phyloP scores from a whole-genome alignment of 305 asterid species.

The Caryopteris hybrid region DNA sequence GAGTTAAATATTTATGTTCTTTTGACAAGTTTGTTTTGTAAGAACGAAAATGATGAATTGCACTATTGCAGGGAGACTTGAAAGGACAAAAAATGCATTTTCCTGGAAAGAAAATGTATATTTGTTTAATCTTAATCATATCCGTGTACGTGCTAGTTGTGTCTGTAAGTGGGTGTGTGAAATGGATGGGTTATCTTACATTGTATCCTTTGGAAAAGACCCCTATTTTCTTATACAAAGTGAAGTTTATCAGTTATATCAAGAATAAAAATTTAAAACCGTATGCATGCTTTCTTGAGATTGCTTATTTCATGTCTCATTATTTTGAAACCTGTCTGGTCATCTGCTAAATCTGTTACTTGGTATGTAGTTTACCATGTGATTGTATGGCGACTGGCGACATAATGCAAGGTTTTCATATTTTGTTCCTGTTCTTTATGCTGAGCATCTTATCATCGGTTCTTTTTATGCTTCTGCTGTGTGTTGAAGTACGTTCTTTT shows the following conservation, averaged over 20 bases:
- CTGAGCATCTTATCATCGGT: neutral
- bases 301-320: neutral
- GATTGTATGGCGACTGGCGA: neutral
- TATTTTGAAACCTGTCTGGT: neutral
- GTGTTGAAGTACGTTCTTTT: neutral
- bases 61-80: neutral
- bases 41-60: neutral
- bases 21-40: neutral
- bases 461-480: slow-evolving; percentile 1
- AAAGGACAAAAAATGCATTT: neutral
- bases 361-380: neutral
- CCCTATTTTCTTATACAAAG: neutral
- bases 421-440: neutral
- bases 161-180: neutral
- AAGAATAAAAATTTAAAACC: neutral
- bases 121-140: neutral
- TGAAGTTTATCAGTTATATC: neutral
- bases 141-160: neutral
- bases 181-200: neutral
- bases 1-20: neutral
- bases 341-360: no score
- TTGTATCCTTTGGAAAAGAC: neutral
- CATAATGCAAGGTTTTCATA: neutral
- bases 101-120: neutral
- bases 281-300: neutral